A percentile compares a stretch with the other conserved stretches of the same genome.
These are phyloP conservation scores for Saccharomyces hybrid DNA, from an alignment of 1,139 yeast species.

Conservation along the genomic window DNA sequence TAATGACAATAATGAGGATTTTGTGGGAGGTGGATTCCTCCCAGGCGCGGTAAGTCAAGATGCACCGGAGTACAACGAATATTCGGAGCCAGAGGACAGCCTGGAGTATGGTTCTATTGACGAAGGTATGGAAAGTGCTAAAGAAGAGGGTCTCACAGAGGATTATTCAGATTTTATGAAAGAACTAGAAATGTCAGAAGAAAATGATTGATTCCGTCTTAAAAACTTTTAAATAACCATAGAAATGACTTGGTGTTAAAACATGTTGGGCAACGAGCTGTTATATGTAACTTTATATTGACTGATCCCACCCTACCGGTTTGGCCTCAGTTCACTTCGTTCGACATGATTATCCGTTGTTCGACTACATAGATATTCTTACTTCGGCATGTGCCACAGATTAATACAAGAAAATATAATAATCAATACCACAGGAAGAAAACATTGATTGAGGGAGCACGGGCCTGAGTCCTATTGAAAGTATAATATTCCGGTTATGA, in stretches of 20 bases:
- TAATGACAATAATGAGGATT: conserved; percentile 8
- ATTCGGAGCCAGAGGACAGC: background rate
- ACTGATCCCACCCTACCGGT: background rate
- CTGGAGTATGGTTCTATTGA: background rate
- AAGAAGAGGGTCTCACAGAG: conserved; percentile 5
- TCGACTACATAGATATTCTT: background rate
- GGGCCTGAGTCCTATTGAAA: background rate
- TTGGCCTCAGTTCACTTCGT: background rate
- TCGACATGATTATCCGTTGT: background rate
- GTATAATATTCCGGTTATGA: conserved; percentile 5
- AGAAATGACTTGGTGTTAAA: background rate
- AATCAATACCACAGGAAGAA: background rate
- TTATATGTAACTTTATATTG: background rate
- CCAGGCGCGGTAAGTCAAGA: background rate
- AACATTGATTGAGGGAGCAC: background rate
- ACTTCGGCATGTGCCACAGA: background rate
- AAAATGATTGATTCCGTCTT: background rate
- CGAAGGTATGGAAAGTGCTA: background rate
- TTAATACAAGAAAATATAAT: background rate
- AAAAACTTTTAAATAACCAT: background rate
- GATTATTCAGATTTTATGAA: conserved; percentile 25
- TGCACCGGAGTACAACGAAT: background rate
- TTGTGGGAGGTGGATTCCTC: conserved; percentile 23
- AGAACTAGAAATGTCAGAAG: conserved; percentile 14
- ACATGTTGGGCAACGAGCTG: background rate